Evolutionary conservation across 2,329 filamentous ascomycete genomes (phyloP).

Genomic region (Bertia moriformis): DNA sequence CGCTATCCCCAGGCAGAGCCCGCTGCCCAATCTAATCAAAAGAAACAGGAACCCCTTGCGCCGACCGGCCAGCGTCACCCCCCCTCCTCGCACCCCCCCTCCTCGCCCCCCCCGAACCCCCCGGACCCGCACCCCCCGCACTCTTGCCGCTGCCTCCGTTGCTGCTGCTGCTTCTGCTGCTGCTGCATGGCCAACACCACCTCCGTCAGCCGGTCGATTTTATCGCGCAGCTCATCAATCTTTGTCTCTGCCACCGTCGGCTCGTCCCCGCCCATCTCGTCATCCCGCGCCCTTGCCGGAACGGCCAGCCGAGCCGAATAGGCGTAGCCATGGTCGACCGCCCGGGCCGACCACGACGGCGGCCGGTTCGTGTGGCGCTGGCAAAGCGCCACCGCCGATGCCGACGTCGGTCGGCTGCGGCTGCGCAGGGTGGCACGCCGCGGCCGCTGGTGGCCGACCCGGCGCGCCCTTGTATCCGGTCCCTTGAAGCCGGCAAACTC

Average conservation of each 20-base stretch:
- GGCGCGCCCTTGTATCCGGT: conserved; percentile 12
- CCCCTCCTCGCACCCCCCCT: too few relatives aligned
- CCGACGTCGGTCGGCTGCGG: conserved; percentile 8
- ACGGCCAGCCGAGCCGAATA: not conserved
- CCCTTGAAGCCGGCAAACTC: conserved; percentile 34
- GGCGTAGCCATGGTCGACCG: too few relatives aligned
- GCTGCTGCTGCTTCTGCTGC: not conserved
- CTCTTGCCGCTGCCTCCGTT: not conserved
- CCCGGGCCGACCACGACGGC: not conserved
- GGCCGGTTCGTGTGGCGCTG: not conserved
- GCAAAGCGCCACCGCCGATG: too few relatives aligned
- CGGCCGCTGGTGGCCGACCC: not conserved
- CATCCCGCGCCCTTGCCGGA: conserved; percentile 9
- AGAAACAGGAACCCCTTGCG: too few relatives aligned
- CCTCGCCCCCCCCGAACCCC: too few relatives aligned
- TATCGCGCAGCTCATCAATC: conserved; percentile 1
- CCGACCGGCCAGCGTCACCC: too few relatives aligned
- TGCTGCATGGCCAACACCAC: conserved; percentile 5
- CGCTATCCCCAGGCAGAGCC: too few relatives aligned
- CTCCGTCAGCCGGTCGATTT: conserved; percentile 7
- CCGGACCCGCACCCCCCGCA: not conserved
- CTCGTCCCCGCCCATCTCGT: conserved; percentile 18
- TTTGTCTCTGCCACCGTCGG: conserved; percentile 16
- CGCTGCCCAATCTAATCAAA: too few relatives aligned
- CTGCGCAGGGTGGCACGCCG: conserved; percentile 7